These are phyloP conservation scores for Penicillium turbatum DNA, from an alignment of 495 filamentous ascomycete species.

Conservation along the genomic window DNA sequence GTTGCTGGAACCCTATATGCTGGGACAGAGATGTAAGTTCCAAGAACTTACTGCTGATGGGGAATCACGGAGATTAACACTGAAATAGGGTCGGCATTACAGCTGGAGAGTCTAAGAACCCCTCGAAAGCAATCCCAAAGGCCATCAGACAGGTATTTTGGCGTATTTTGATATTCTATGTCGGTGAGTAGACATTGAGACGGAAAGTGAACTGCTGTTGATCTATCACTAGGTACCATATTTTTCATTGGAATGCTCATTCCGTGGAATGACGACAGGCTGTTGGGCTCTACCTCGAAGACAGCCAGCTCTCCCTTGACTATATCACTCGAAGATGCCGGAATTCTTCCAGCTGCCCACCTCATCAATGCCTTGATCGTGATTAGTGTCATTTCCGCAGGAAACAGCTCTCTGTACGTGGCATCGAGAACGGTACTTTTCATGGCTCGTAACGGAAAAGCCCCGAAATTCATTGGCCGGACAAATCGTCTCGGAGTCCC, in stretches of 20 bases:
- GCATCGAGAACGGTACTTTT: slow-evolving; percentile 61
- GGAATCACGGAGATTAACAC: not conserved
- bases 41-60: not conserved
- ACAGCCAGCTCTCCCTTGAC: slow-evolving; percentile 71
- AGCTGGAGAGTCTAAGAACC: slow-evolving; percentile 62
- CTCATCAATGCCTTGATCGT: slow-evolving; percentile 72
- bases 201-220: not conserved
- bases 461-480: slow-evolving; percentile 59
- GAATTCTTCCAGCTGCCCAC: slow-evolving; percentile 61
- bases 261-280: slow-evolving; percentile 44
- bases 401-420: slow-evolving; percentile 67
- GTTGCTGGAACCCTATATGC: slow-evolving; percentile 68
- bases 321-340: slow-evolving; percentile 62
- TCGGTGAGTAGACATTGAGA: slow-evolving; percentile 41
- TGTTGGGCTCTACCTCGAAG: slow-evolving; percentile 43
- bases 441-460: slow-evolving; percentile 62
- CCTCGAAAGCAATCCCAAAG: slow-evolving; percentile 55
- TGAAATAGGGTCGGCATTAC: slow-evolving; percentile 56
- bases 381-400: slow-evolving; percentile 63
- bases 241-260: slow-evolving; percentile 71
- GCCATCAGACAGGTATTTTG: slow-evolving; percentile 69
- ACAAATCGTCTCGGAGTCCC: slow-evolving; percentile 63
- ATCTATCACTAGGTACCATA: slow-evolving; percentile 32
- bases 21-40: slow-evolving; percentile 59
- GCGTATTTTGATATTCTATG: slow-evolving; percentile 69